Evolutionary conservation across 2,329 filamentous ascomycete genomes (phyloP).

Genomic region (Scortechinia acanthostroma): DNA sequence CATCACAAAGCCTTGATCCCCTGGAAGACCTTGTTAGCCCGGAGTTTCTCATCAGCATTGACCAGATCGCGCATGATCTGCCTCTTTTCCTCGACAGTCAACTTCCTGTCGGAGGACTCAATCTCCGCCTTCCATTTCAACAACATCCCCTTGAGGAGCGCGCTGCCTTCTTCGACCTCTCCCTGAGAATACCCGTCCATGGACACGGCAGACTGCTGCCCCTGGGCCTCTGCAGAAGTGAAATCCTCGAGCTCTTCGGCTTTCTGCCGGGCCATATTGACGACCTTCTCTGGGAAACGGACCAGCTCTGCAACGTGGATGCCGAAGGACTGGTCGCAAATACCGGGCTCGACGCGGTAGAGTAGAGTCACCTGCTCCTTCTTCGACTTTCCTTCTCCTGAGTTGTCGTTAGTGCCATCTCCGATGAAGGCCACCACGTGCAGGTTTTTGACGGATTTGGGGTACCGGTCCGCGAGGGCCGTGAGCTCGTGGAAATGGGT

Average conservation of each 20-base stretch:
- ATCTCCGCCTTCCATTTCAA: constrained; percentile 79
- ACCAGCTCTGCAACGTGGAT: constrained; percentile 98
- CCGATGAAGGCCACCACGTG: constrained; percentile 93
- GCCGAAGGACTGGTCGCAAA: constrained; percentile 95
- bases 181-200: constrained; percentile 60
- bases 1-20: neutral
- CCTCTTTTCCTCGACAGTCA: constrained; percentile 73
- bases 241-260: constrained; percentile 98
- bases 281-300: constrained; percentile 90
- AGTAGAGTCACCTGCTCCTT: constrained; percentile 83
- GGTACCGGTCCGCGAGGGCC: constrained; percentile 76
- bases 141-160: constrained; percentile 75
- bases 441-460: constrained; percentile 75
- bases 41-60: constrained; percentile 57
- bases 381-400: constrained; percentile 11
- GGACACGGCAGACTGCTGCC: constrained; percentile 11
- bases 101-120: constrained; percentile 32
- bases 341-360: constrained; percentile 91
- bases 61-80: constrained; percentile 75
- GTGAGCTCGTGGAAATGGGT: constrained; percentile 98
- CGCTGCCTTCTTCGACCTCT: constrained; percentile 83
- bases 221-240: constrained; percentile 39
- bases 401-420: constrained; percentile 21
- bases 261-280: constrained; percentile 98
- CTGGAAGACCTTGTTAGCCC: constrained; percentile 66